Evolutionary conservation across 768 basidiomycete species (phyloP).

Genomic region (Tephrocybe sp.): DNA sequence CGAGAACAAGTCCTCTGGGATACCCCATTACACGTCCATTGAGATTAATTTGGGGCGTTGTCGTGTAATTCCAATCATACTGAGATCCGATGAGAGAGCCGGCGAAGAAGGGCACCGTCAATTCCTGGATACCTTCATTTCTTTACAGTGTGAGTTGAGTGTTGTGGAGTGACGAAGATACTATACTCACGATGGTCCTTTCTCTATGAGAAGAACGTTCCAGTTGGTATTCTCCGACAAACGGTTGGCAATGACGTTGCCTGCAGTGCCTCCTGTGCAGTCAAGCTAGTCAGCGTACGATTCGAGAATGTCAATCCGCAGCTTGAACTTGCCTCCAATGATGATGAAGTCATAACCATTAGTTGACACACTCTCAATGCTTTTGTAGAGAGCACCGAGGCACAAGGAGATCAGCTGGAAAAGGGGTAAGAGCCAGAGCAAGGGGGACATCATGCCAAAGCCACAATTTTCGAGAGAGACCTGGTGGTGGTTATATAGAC

Average conservation of each 20-base stretch:
- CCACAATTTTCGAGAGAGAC: too few species aligned
- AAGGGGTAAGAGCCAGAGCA: too few species aligned
- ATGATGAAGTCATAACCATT: background rate
- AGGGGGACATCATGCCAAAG: too few species aligned
- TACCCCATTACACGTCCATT: background rate
- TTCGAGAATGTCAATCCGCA: background rate
- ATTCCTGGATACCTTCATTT: background rate
- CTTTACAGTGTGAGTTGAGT: background rate
- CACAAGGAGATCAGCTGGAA: too few species aligned
- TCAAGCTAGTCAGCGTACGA: background rate
- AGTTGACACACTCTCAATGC: background rate
- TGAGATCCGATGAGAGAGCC: background rate
- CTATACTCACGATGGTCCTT: background rate
- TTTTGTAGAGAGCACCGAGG: background rate
- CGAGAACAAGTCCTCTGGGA: background rate
- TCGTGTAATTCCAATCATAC: background rate
- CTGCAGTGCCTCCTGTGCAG: background rate
- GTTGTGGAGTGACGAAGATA: background rate
- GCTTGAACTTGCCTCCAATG: background rate
- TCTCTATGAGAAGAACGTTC: background rate
- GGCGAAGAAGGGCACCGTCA: background rate
- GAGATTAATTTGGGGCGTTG: background rate
- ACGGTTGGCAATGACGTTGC: background rate
- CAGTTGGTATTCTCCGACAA: background rate
- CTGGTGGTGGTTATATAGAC: too few species aligned